Base-by-base conservation (phyloP, 805 yeast species). In the Nakazawaea pomicola region DNA sequence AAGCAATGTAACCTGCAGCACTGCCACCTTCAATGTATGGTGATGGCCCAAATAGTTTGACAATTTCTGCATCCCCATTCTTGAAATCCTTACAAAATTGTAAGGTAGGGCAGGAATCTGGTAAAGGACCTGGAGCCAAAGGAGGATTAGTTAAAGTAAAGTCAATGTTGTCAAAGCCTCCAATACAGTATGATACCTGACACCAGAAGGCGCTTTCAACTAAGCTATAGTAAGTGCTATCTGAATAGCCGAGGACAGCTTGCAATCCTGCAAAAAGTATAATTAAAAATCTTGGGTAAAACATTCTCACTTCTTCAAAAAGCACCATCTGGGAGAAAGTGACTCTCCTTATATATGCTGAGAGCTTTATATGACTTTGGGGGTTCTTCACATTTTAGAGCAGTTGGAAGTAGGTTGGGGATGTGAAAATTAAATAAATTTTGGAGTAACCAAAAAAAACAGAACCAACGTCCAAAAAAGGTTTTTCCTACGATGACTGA, bases 1-100 rank as follows among this genome's bases (percentile, higher is more conserved):
- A 60, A 9, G 77, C 74, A 20, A 75, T 64, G 50, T 60, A 69
- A 0, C 84, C 86, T 3, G 79, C 65, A 0, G 85, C 82, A 1
- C 61, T 58, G 11, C 70, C 68, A 10, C 62, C 64, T 47, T 55
- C 45, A 6, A 56, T 58, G 43, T 56, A 59, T 45, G 61, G 62
- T 23, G 29, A n/a, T 16, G 35, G 35, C 41, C 72, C 69, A 45
- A 65, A 65, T 1, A 67, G 62, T 25, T 62, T 44, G 16, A 66
- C 58, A 1, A 78, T 57, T 16, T 61, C 59, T 6, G 74, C 59
- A 25, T 49, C 32, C 49, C 16, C 44, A 29, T 5, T 37, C 24
- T 33, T 45, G 15, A 25, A 45, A 40, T 55, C 49, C 2, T 54
- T 40, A 35, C 71, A 67, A 33, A 63, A 55, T 5, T 46, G 43